A percentile compares a stretch with the other conserved stretches of the same genome.
These are phyloP conservation scores for Fusarium siculi DNA, from an alignment of 2,329 filamentous ascomycete genomes.

Conservation along the genomic window DNA sequence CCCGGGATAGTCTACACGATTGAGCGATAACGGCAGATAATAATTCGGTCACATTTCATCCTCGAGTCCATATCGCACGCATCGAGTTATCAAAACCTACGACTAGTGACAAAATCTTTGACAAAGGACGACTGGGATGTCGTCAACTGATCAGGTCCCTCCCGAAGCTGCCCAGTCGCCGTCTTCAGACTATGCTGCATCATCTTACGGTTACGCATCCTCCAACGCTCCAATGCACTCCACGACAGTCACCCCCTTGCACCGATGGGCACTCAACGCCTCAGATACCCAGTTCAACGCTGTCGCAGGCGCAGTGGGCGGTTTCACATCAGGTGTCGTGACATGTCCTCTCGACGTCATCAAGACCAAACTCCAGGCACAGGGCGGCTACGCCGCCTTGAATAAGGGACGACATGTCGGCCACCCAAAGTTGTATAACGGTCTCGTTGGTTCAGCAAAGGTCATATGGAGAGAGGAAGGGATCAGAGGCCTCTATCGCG, in stretches of 20 bases:
- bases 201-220: conserved; percentile 49
- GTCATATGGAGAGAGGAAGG: conserved; percentile 92
- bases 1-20: not conserved
- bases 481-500: conserved; percentile 89
- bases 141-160: conserved; percentile 63
- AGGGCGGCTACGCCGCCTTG: conserved; percentile 78
- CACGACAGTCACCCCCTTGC: conserved; percentile 55
- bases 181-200: conserved; percentile 51
- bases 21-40: conserved; percentile 11
- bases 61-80: conserved; percentile 9
- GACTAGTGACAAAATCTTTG: conserved; percentile 5
- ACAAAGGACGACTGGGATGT: conserved; percentile 49
- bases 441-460: conserved; percentile 84
- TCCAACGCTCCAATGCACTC: conserved; percentile 49
- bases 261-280: conserved; percentile 66
- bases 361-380: conserved; percentile 97
- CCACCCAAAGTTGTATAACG: conserved; percentile 77
- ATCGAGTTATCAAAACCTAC: conserved; percentile 15
- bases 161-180: conserved; percentile 46
- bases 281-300: conserved; percentile 79
- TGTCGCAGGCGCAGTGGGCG: conserved; percentile 86
- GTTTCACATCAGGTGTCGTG: conserved; percentile 91
- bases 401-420: conserved; percentile 61
- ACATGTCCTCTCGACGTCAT: conserved; percentile 98
- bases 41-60: not conserved